Base-by-base conservation (phyloP, 2,329 filamentous ascomycete species). In the Ceratocystis ficicola region DNA sequence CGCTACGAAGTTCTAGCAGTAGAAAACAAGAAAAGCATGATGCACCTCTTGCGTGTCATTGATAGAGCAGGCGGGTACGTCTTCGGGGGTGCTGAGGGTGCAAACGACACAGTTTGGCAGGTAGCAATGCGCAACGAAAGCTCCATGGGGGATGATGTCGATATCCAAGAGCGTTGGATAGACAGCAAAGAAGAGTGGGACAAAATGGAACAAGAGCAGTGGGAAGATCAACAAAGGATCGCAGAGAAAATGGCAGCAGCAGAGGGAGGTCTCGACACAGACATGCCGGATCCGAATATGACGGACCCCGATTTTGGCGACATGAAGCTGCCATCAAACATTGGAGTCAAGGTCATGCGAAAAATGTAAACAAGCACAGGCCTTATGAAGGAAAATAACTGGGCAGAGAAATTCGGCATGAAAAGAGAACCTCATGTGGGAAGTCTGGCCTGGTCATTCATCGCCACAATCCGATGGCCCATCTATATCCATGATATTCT, bases 11-110 rank as follows among this genome's bases (percentile, higher is more conserved):
- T 95, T 0, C 78, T 99, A 36, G 92, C 94, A 0, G 91, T 99
- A 0, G 94, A 99, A 76, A 94, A 99, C 73, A 96, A 96, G 75
- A 89, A 88, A 76, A 95, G 89, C 73, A 96, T 99, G 91, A 95
- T 95, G 84, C 86, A 89, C 70, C 79, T 99, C 3, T 78, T 99
- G 63, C 85, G 88, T 59, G 87, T 93, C 0, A 92, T 99, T 72
- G 94, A 99, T 74, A 84, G 94, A 52, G 93, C 94, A 0, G 87
- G 90, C 8, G 94, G 94, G 0, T 97, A 97, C 76, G 88, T 91
- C 0, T 96, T 99, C 77, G 92, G 92, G 0, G 83, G 87, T 4
- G 88, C 90, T 0, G 90, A 96, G 73, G 93, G 91, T 1, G 90
- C 91, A 59, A 96, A 97, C 71, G 93, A 99, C 74, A 92, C 88